A percentile compares a stretch with the other conserved stretches of the same genome.
These are phyloP conservation scores for Nicotiana tomentosiformis DNA, from an alignment of 257 asterid genomes.

Conservation along the genomic window DNA sequence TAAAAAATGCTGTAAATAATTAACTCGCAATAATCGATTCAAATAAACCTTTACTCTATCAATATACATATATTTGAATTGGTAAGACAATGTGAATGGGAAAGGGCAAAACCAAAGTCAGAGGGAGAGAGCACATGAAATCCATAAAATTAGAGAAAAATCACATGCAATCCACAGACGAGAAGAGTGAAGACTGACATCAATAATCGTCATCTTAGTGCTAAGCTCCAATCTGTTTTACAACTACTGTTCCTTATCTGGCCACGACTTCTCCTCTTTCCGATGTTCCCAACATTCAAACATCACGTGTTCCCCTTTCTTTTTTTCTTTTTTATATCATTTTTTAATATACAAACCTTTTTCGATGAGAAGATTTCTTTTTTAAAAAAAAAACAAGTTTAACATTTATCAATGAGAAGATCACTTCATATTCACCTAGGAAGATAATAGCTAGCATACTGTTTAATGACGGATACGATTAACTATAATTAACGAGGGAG, in stretches of 20 bases:
- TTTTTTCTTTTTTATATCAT: neutral
- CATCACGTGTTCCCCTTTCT: slow-evolving; percentile 16
- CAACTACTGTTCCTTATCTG: slow-evolving; percentile 28
- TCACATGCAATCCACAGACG: neutral
- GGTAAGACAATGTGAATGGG: neutral
- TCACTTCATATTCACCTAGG: too few species aligned
- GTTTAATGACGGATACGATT: too few species aligned
- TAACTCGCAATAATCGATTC: too few species aligned
- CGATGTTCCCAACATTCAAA: slow-evolving; percentile 42
- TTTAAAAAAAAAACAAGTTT: too few species aligned
- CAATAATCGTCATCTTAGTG: neutral
- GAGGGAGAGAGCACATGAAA: slow-evolving; percentile 2
- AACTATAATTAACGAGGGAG: neutral
- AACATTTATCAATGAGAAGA: too few species aligned
- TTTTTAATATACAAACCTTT: neutral
- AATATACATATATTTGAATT: neutral
- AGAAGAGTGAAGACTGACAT: neutral
- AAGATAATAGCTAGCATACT: too few species aligned
- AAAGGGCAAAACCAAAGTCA: neutral
- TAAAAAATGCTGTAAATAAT: too few species aligned
- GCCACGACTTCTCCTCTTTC: slow-evolving; percentile 36
- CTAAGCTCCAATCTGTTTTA: neutral
- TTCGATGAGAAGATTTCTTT: neutral
- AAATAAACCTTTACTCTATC: too few species aligned
- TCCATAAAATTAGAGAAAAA: neutral